phyloP scores from a whole-genome alignment of 164 flowering plant species.

The Liriodendron chinense region DNA sequence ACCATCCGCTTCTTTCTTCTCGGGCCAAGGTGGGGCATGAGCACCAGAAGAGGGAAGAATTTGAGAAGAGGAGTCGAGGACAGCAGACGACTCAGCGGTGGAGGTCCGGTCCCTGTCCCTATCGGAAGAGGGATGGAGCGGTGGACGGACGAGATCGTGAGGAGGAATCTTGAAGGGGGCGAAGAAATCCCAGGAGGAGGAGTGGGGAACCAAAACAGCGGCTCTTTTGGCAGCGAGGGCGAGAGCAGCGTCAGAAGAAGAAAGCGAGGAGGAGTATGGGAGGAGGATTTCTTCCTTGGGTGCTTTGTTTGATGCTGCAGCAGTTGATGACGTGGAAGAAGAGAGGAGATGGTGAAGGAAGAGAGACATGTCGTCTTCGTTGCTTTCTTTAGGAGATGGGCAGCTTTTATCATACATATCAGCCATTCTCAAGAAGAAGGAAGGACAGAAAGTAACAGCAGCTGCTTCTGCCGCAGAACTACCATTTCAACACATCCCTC shows the following conservation, averaged over 20 bases:
- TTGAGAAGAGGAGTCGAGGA: slow-evolving; percentile 18
- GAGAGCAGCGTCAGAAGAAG: slow-evolving; percentile 5
- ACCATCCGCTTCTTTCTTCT: slow-evolving; percentile 20
- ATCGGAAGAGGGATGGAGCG: neutral
- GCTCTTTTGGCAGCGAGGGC: slow-evolving; percentile 3
- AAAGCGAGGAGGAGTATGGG: slow-evolving; percentile 10
- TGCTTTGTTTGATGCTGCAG: neutral
- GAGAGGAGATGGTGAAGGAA: slow-evolving; percentile 49
- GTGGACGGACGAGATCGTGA: slow-evolving; percentile 19
- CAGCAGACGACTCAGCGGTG: slow-evolving; percentile 9
- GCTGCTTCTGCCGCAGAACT: neutral
- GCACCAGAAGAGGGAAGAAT: slow-evolving; percentile 23
- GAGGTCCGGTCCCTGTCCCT: slow-evolving; percentile 18
- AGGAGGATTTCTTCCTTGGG: slow-evolving; percentile 10
- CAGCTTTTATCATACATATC: slow-evolving; percentile 38
- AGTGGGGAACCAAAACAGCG: neutral
- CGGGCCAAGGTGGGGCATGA: neutral
- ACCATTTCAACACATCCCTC: slow-evolving; percentile 3
- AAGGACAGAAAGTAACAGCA: neutral
- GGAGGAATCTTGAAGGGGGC: neutral
- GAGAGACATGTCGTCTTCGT: slow-evolving; percentile 41
- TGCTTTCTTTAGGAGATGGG: neutral
- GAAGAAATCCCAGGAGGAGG: neutral
- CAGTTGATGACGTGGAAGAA: slow-evolving; percentile 23
- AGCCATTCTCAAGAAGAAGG: slow-evolving; percentile 21